Conservation (phyloP, 768 basidiomycete species). For the Exidia glandulosa region DNA sequence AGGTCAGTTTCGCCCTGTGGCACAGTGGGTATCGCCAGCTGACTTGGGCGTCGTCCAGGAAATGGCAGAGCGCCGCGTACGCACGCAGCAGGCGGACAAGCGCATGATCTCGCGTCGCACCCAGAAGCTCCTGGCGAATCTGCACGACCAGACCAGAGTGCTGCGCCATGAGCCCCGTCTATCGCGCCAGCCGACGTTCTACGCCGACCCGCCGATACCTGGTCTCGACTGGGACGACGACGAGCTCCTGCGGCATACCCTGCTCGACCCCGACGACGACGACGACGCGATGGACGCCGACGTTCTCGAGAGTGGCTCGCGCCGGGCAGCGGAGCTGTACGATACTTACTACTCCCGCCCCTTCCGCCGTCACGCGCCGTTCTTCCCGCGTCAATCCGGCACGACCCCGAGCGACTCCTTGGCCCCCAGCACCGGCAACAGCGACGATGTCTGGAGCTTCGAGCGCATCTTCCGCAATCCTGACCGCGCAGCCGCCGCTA, state of each 20-base stretch:
- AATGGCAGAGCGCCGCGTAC: constrained; percentile 58
- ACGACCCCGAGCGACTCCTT: constrained; percentile 7
- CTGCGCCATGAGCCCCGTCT: constrained; percentile 29
- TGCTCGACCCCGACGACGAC: constrained; percentile 40
- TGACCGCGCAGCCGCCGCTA: background rate
- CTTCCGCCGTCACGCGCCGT: constrained; percentile 22
- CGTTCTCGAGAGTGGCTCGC: constrained; percentile 17
- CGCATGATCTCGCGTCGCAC: constrained; percentile 59
- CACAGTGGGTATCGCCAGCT: background rate
- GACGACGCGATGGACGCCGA: constrained; percentile 47
- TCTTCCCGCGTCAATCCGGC: constrained; percentile 7
- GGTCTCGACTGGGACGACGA: constrained; percentile 18
- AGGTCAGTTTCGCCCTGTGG: constrained; percentile 32
- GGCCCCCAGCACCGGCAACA: background rate
- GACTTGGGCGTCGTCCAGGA: constrained; percentile 35
- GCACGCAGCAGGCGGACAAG: constrained; percentile 41
- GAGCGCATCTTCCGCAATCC: background rate
- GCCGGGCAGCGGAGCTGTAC: constrained; percentile 44
- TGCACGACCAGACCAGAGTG: constrained; percentile 42
- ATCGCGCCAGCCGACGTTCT: background rate
- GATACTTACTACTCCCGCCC: constrained; percentile 37
- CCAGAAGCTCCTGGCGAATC: constrained; percentile 45
- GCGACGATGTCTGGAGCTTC: constrained; percentile 2
- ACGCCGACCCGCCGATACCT: background rate
- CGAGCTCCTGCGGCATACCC: background rate